These are phyloP conservation scores for Nitzschia sp. DNA, from an alignment of 108 stramenopile species.

Conservation along the genomic window DNA sequence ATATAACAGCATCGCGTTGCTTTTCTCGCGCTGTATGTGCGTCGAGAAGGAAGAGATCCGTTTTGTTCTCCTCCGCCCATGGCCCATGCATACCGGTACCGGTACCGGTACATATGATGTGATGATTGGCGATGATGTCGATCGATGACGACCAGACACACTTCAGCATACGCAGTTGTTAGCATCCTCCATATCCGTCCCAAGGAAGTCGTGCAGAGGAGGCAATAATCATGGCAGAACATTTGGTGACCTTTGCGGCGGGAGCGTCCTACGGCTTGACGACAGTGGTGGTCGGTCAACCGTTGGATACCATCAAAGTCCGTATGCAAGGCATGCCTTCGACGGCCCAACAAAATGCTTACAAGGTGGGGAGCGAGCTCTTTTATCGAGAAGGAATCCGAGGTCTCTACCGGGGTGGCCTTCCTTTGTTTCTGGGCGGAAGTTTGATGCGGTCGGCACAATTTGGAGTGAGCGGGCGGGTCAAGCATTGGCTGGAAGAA, in stretches of 20 bases:
- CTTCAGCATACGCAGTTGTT: too few species aligned
- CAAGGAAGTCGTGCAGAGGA: too few species aligned
- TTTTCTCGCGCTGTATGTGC: too few species aligned
- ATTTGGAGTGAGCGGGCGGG: conserved; percentile 75
- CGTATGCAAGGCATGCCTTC: conserved; percentile 45
- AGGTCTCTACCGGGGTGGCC: conserved; percentile 75
- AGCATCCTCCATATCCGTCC: too few species aligned
- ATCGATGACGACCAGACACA: too few species aligned
- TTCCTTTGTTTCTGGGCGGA: conserved; percentile 79
- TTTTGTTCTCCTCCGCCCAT: too few species aligned
- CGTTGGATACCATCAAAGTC: conserved; percentile 84
- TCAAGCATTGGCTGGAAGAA: conserved; percentile 44
- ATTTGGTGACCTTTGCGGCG: conserved; percentile 64
- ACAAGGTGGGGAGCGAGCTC: conserved; percentile 45
- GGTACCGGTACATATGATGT: too few species aligned
- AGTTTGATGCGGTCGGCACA: conserved; percentile 81
- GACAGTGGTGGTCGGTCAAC: conserved; percentile 83
- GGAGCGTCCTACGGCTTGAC: conserved; percentile 83
- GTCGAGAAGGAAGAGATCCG: too few species aligned
- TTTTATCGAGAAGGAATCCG: conserved; percentile 54
- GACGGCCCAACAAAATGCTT: conserved; percentile 25
- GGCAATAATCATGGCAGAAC: conserved; percentile 25
- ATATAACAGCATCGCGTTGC: too few species aligned
- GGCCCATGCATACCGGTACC: too few species aligned
- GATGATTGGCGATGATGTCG: too few species aligned